Base-by-base conservation (phyloP, 371 early-diverging fungal species). In the Basidiobolus meristosporus region DNA sequence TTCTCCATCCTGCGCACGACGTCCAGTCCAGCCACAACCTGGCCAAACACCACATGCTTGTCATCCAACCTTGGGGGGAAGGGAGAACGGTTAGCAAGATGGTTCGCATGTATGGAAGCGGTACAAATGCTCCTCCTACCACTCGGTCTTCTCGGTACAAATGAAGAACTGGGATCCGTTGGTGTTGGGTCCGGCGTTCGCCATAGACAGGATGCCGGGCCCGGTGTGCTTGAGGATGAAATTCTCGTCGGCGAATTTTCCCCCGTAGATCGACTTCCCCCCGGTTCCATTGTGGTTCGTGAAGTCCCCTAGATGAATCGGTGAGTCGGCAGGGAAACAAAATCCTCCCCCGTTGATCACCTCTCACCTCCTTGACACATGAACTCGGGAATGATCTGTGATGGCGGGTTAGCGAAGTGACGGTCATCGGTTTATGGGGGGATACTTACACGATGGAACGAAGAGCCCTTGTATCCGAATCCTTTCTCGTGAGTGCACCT, bases 341-440 rank as follows among this genome's bases (percentile, higher is more conserved):
- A n/a, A n/a, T n/a, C n/a, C n/a, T n/a, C n/a, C n/a, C n/a, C n/a
- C n/a, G n/a, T n/a, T n/a, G n/a, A n/a, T n/a, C n/a, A n/a, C n/a
- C n/a, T n/a, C n/a, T 99, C 99, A 48, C 99, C 99, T 46, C 99
- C 99, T 63, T 99, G 99, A 37, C 96, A 71, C 95, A 99, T 98
- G 70, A 99, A 99, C 15, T 85, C 53, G 52, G 72, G 53, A 63
- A 90, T 90, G 44, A n/a, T n/a, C n/a, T n/a, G n/a, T n/a, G n/a
- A n/a, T n/a, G n/a, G n/a, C n/a, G n/a, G n/a, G n/a, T n/a, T n/a
- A n/a, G n/a, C n/a, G n/a, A n/a, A n/a, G n/a, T n/a, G n/a, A n/a
- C n/a, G n/a, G n/a, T n/a, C n/a, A n/a, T n/a, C n/a, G n/a, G n/a
- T n/a, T n/a, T n/a, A n/a, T n/a, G n/a, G n/a, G n/a, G n/a, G n/a